These are phyloP conservation scores for Xylaria venustula DNA, from an alignment of 495 filamentous ascomycete species.

Conservation along the genomic window DNA sequence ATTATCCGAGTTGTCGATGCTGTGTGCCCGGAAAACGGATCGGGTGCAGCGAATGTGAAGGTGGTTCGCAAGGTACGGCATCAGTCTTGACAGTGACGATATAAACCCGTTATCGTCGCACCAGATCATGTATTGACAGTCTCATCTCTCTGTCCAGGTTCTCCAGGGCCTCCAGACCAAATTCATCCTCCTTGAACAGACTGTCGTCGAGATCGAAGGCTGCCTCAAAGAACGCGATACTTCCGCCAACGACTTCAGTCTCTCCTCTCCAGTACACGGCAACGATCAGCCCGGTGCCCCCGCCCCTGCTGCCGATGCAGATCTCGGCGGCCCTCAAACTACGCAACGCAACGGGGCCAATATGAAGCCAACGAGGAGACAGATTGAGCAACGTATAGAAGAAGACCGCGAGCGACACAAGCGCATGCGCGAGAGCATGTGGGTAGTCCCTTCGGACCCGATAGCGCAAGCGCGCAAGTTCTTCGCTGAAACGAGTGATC, in stretches of 20 bases:
- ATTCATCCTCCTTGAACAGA: slow-evolving; percentile 62
- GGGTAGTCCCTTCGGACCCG: slow-evolving; percentile 70
- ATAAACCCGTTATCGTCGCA: neutral
- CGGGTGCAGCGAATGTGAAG: slow-evolving; percentile 90
- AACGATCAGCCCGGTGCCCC: slow-evolving; percentile 29
- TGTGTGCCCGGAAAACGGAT: slow-evolving; percentile 82
- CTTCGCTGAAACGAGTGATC: slow-evolving; percentile 77
- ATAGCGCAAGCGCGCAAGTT: slow-evolving; percentile 63
- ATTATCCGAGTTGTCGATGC: slow-evolving; percentile 86
- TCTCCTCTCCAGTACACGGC: slow-evolving; percentile 36
- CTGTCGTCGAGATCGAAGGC: slow-evolving; percentile 74
- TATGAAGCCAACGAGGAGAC: slow-evolving; percentile 70
- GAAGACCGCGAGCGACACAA: slow-evolving; percentile 97
- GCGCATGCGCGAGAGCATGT: slow-evolving; percentile 81
- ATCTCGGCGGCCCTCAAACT: slow-evolving; percentile 34
- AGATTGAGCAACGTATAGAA: slow-evolving; percentile 93
- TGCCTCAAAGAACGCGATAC: slow-evolving; percentile 72
- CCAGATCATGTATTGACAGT: neutral
- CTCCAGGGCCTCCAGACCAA: slow-evolving; percentile 67
- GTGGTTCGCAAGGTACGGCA: slow-evolving; percentile 70
- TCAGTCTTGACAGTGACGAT: neutral
- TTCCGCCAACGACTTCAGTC: slow-evolving; percentile 34
- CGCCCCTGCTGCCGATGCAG: slow-evolving; percentile 27
- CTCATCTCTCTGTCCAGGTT: slow-evolving; percentile 44
- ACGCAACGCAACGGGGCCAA: slow-evolving; percentile 23